Evolutionary conservation across 2,329 filamentous ascomycete species (phyloP).

Genomic region (Microsporum audouinii): DNA sequence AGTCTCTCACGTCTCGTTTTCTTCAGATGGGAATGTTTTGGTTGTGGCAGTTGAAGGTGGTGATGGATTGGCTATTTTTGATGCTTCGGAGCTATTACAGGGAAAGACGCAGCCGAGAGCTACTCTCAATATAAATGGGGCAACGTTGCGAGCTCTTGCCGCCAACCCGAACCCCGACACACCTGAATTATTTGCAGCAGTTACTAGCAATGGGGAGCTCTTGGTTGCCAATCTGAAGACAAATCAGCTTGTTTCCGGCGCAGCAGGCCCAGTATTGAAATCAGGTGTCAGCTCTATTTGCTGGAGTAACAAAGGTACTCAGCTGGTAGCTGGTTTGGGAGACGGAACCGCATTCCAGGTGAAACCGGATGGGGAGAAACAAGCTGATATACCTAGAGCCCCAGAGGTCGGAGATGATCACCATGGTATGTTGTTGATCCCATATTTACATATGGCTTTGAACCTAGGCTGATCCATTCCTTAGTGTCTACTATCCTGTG

Average conservation of each 20-base stretch:
- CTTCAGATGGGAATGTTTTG: constrained; percentile 74
- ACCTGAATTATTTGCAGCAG: constrained; percentile 55
- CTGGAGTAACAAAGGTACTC: constrained; percentile 91
- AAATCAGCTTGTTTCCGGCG: constrained; percentile 45
- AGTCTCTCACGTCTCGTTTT: constrained; percentile 82
- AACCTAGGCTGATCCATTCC: not conserved
- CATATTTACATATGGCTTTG: not conserved
- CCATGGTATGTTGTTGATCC: constrained; percentile 46
- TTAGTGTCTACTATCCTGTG: constrained; percentile 67
- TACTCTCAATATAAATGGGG: constrained; percentile 64
- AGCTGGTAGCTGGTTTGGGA: constrained; percentile 72
- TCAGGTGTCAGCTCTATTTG: constrained; percentile 68
- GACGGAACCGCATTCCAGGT: constrained; percentile 75
- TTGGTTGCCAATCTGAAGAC: constrained; percentile 71
- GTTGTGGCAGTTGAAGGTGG: constrained; percentile 71
- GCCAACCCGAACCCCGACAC: constrained; percentile 81
- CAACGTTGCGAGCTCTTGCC: constrained; percentile 59
- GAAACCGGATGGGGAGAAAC: constrained; percentile 65
- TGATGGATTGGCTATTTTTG: constrained; percentile 73
- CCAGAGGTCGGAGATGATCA: constrained; percentile 52
- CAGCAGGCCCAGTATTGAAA: constrained; percentile 56
- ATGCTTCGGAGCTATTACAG: constrained; percentile 56
- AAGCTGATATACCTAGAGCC: constrained; percentile 68
- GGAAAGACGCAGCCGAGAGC: constrained; percentile 58
- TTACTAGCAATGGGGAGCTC: constrained; percentile 70